Base-by-base conservation (phyloP, 306 rosid genomes). In the Casuarina cunninghamiana region DNA sequence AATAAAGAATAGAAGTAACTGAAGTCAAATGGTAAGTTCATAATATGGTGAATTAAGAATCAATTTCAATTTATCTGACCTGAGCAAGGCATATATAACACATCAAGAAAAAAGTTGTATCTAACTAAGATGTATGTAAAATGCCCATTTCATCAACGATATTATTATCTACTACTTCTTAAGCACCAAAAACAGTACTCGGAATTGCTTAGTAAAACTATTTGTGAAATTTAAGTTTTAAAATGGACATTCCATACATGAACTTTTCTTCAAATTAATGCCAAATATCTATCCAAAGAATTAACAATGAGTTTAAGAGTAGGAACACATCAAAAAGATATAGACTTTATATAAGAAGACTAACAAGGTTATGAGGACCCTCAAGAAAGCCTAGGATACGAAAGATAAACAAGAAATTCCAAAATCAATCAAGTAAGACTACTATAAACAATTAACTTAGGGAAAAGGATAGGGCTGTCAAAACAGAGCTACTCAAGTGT, bases 391-490 rank as follows among this genome's bases (percentile, higher is more conserved):
- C 57, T 43, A 71, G 43, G 16, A 46, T 16, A 79, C 48, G 49
- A 67, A 69, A 62, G n/a, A 62, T 32, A 13, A 78, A 53, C 32
- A 26, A 26, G 32, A 50, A 58, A 82, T 32, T 51, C 72, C 2
- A 48, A 58, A 72, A 71, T 10, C 49, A 43, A 68, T 73, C 67
- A 67, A 83, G 48, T 79, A 53, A 68, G 26, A 81, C 55, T n/a
- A 38, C 77, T 26, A 26, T 26, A 26, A 26, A 26, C 32, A 26
- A 26, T 26, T 26, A 26, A 26, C 78, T 53, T 5, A 68, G 76
- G 45, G 71, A 58, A 63, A 76, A 74, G 68, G 63, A 66, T 8
- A 63, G 41, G 32, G 53, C 77, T 48, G 57, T 61, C 72, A 41
- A 55, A 77, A 71, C 71, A 70, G 43, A 76, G 58, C 78, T 45